phyloP scores from a whole-genome alignment of 176 grass and related monocot genomes.

The Aegilops longissima region DNA sequence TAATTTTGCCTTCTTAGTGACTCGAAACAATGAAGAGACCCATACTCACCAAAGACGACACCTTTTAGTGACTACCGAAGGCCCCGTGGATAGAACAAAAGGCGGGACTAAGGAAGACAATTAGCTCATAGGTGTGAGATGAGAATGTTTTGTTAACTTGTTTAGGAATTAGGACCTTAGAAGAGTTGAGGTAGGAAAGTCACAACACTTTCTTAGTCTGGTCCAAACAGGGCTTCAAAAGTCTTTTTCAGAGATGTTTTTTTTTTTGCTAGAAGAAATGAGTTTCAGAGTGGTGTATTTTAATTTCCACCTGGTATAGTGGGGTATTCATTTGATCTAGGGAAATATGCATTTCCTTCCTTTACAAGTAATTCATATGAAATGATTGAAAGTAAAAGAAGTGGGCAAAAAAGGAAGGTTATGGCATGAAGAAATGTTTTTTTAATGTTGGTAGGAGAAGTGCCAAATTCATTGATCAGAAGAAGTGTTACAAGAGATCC shows the following conservation, averaged over 20 bases:
- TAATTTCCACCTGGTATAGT: neutral
- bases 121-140: constrained; percentile 10
- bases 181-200: neutral
- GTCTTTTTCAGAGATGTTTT: neutral
- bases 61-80: neutral
- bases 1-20: neutral
- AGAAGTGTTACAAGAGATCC: too few species aligned
- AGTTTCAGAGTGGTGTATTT: neutral
- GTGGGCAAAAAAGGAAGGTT: neutral
- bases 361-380: neutral
- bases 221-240: constrained; percentile 10
- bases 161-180: neutral
- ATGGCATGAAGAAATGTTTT: neutral
- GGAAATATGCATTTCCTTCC: too few species aligned
- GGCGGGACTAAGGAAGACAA: neutral
- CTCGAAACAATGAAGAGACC: neutral
- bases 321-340: neutral
- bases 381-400: neutral
- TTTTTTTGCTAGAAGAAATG: neutral
- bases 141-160: constrained; percentile 13
- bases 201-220: constrained; percentile 23
- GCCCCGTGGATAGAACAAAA: neutral
- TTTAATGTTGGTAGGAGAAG: too few species aligned
- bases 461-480: too few species aligned
- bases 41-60: neutral